Percentiles rank a stretch among this genome's conserved stretches.
Conservation (phyloP, 192 early-diverging fungal species). For the Coemansia sp. region DNA sequence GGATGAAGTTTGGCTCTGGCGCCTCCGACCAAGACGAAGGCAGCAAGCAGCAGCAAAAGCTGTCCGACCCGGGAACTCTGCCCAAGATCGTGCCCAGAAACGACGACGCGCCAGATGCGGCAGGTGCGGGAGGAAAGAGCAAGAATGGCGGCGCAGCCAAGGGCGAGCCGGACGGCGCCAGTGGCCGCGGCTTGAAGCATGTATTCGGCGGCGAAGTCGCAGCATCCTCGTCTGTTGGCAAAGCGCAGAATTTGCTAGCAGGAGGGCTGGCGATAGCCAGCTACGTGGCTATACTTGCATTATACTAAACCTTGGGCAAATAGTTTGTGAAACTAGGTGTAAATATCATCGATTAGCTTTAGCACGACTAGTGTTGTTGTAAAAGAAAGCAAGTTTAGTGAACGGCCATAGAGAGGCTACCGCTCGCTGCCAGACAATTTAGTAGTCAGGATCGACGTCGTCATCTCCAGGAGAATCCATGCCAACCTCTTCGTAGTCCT, state of each 20-base stretch:
- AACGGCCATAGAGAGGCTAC: neutral
- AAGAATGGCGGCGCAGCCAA: neutral
- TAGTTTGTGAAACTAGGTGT: too few relatives aligned
- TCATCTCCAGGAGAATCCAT: constrained; percentile 89
- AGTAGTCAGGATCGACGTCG: constrained; percentile 71
- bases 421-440: constrained; percentile 9
- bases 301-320: neutral
- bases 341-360: neutral
- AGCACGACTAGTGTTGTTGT: neutral
- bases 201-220: neutral
- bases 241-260: neutral
- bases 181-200: neutral
- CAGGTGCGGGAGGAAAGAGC: constrained; percentile 1
- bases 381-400: neutral
- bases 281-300: neutral
- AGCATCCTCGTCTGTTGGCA: neutral
- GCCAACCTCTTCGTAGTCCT: constrained; percentile 99
- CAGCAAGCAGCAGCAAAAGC: neutral
- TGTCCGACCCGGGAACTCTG: constrained; percentile 29
- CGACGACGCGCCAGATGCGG: neutral
- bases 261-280: neutral
- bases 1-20: constrained; percentile 47
- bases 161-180: neutral
- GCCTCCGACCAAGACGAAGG: constrained; percentile 12
- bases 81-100: constrained; percentile 35